Percentiles rank a stretch among this genome's conserved stretches.
Evolutionary conservation across 768 basidiomycete species (phyloP).

Genomic region (Hygrophoropsis aurantiaca): DNA sequence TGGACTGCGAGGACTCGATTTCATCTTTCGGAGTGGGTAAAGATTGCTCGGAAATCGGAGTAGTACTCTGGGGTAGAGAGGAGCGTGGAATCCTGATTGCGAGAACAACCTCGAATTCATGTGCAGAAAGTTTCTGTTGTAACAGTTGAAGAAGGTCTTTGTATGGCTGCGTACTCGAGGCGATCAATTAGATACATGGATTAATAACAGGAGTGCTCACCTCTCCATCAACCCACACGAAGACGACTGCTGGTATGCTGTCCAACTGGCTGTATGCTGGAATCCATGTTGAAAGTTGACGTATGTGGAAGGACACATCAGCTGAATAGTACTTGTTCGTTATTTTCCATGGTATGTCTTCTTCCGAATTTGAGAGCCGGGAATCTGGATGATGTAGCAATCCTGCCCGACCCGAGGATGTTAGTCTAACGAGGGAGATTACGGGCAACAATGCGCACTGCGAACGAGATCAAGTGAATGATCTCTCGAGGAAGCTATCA

Average conservation of each 20-base stretch:
- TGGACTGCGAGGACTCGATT: slow-evolving; percentile 12
- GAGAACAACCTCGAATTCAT: slow-evolving; percentile 70
- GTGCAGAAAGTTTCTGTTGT: slow-evolving; percentile 44
- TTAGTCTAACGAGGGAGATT: slow-evolving; percentile 14
- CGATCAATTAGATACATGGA: slow-evolving; percentile 3
- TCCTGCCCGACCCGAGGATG: not conserved
- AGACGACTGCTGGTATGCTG: slow-evolving; percentile 69
- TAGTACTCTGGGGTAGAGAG: not conserved
- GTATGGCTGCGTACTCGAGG: slow-evolving; percentile 47
- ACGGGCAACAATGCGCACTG: slow-evolving; percentile 14
- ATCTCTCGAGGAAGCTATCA: slow-evolving; percentile 19
- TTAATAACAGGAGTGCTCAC: slow-evolving; percentile 36
- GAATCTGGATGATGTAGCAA: too few species aligned
- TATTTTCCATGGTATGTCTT: slow-evolving; percentile 67
- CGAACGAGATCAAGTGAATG: slow-evolving; percentile 15
- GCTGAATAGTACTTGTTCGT: slow-evolving; percentile 82
- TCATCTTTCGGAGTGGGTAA: slow-evolving; percentile 9
- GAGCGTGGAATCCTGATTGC: slow-evolving; percentile 54
- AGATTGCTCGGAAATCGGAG: not conserved
- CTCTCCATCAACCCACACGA: slow-evolving; percentile 68
- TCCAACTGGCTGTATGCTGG: slow-evolving; percentile 34
- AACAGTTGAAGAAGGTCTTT: slow-evolving; percentile 53
- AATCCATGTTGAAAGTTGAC: slow-evolving; percentile 43
- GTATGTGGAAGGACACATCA: slow-evolving; percentile 64
- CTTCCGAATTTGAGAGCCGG: too few species aligned